A percentile compares a stretch with the other conserved stretches of the same genome.
Evolutionary conservation across 768 basidiomycete species (phyloP).

Genomic region (Pisolithus orientalis): DNA sequence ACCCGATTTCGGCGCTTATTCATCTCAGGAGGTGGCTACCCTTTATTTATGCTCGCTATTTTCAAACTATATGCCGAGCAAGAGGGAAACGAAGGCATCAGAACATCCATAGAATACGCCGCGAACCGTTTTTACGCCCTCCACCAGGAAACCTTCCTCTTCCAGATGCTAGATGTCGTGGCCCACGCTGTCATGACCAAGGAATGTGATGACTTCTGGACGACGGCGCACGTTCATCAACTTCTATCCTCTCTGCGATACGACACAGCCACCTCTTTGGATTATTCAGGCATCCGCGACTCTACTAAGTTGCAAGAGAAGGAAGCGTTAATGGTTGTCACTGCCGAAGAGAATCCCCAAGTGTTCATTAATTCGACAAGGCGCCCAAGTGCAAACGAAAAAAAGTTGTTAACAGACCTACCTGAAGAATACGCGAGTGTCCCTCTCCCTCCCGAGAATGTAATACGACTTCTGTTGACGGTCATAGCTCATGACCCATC

Average conservation of each 20-base stretch:
- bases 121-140: conserved; percentile 67
- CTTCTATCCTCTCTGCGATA: conserved; percentile 54
- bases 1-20: conserved; percentile 76
- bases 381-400: conserved; percentile 34
- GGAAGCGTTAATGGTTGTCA: conserved; percentile 61
- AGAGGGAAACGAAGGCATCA: conserved; percentile 50
- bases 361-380: conserved; percentile 54
- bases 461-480: conserved; percentile 68
- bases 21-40: conserved; percentile 64
- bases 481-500: conserved; percentile 73
- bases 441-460: conserved; percentile 53
- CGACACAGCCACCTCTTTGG: conserved; percentile 36
- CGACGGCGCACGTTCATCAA: conserved; percentile 49
- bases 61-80: conserved; percentile 66
- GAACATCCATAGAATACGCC: conserved; percentile 64
- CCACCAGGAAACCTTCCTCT: conserved; percentile 68
- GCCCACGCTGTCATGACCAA: conserved; percentile 49
- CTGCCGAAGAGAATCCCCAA: conserved; percentile 70
- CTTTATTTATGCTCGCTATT: conserved; percentile 67
- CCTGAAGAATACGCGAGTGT: conserved; percentile 54
- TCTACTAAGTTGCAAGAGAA: conserved; percentile 59
- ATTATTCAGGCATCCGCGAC: conserved; percentile 63
- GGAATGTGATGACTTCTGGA: conserved; percentile 41
- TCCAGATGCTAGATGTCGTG: conserved; percentile 62
- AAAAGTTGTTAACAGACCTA: conserved; percentile 38